Conservation (phyloP, 139 green algal genomes). For the Picochlorum sp. region DNA sequence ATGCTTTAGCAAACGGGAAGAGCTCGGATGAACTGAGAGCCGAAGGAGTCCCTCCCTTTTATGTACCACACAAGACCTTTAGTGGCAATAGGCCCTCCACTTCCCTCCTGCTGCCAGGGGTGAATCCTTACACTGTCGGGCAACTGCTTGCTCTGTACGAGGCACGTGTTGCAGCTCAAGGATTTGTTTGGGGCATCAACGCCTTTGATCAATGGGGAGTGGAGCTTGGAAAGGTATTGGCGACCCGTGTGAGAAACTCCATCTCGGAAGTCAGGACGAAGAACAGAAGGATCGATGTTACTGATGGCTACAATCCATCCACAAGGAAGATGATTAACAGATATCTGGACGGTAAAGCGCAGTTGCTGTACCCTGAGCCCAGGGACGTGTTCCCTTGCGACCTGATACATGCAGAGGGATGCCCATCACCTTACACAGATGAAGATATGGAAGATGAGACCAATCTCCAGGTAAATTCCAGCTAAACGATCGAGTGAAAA, state of each 20-base stretch:
- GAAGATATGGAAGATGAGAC: not conserved
- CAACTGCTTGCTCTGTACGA: conserved; percentile 97
- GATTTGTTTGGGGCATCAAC: conserved; percentile 97
- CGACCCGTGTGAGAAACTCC: conserved; percentile 32
- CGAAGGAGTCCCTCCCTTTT: conserved; percentile 69
- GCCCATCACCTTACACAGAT: not conserved
- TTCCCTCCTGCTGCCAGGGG: conserved; percentile 82
- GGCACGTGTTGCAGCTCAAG: conserved; percentile 86
- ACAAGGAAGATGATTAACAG: conserved; percentile 86
- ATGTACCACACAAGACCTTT: conserved; percentile 89
- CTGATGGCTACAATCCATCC: conserved; percentile 87
- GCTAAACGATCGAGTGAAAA: no score
- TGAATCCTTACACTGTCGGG: conserved; percentile 84
- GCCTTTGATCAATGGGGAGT: conserved; percentile 98
- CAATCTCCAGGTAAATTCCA: no score
- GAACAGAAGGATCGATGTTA: conserved; percentile 45
- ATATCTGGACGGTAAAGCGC: conserved; percentile 87
- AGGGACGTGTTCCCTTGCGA: conserved; percentile 81
- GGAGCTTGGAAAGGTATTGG: conserved; percentile 94
- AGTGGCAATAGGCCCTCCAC: conserved; percentile 82
- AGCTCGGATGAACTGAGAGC: conserved; percentile 65
- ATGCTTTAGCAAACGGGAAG: conserved; percentile 94
- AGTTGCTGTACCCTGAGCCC: conserved; percentile 83
- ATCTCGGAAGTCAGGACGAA: conserved; percentile 72
- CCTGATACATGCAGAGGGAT: conserved; percentile 42